A percentile compares a stretch with the other conserved stretches of the same genome.
These are phyloP conservation scores for Syzygium oleosum DNA, from an alignment of 345 rosid genomes.

Conservation along the genomic window DNA sequence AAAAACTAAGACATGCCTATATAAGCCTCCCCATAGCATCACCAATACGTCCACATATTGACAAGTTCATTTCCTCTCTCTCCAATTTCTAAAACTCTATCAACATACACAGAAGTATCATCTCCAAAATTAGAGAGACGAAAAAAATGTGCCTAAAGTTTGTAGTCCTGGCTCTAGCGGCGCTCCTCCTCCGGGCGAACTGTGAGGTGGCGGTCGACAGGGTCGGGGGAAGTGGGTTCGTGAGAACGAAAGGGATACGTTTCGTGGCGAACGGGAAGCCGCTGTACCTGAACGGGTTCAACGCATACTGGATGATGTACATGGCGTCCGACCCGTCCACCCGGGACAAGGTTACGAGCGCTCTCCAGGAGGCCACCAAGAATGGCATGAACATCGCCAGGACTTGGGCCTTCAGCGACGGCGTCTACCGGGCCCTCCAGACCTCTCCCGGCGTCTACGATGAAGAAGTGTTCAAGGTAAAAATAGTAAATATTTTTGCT, in stretches of 20 bases:
- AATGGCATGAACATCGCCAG: slow-evolving; percentile 62
- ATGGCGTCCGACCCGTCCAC: slow-evolving; percentile 46
- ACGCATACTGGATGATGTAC: slow-evolving; percentile 71
- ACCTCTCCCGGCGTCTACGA: slow-evolving; percentile 54
- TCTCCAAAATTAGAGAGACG: background rate
- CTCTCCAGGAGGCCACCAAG: slow-evolving; percentile 41
- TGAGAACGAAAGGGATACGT: slow-evolving; percentile 24
- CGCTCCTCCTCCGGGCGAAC: background rate
- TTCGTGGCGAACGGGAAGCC: slow-evolving; percentile 31
- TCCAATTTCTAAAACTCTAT: background rate
- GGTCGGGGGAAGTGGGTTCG: slow-evolving; percentile 8
- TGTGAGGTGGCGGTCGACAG: background rate
- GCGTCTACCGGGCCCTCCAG: slow-evolving; percentile 47
- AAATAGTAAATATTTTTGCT: background rate
- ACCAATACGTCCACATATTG: background rate
- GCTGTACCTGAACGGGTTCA: slow-evolving; percentile 62
- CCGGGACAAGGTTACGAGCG: slow-evolving; percentile 34
- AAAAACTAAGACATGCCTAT: background rate
- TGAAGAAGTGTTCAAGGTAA: slow-evolving; percentile 57
- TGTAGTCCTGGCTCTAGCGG: background rate
- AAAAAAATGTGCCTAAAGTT: background rate
- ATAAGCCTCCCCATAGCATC: background rate
- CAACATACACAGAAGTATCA: background rate
- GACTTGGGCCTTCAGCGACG: slow-evolving; percentile 75
- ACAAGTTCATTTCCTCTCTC: no score